phyloP scores from a whole-genome alignment of 768 basidiomycete species.

The Cystobasidium onofrii region DNA sequence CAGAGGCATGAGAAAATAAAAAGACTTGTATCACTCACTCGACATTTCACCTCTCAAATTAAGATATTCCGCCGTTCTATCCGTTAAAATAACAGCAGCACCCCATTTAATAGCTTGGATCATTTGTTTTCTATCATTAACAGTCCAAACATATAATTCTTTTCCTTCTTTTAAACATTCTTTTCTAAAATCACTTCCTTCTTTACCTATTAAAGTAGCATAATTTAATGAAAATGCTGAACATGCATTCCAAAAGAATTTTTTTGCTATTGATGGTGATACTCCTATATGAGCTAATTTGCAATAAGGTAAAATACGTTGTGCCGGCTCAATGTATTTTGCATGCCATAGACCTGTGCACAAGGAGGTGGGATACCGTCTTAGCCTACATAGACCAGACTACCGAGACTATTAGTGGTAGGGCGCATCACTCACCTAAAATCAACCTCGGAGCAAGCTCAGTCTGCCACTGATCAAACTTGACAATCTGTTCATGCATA shows the following conservation, averaged over 20 bases:
- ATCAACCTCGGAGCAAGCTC: constrained; percentile 69
- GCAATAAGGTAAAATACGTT: constrained; percentile 68
- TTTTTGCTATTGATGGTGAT: constrained; percentile 62
- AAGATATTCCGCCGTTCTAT: constrained; percentile 47
- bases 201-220: constrained; percentile 58
- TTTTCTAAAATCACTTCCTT: constrained; percentile 62
- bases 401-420: no score
- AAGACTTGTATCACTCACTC: no score
- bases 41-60: constrained; percentile 39
- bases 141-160: constrained; percentile 84
- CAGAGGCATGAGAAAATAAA: neutral
- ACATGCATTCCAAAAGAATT: constrained; percentile 82
- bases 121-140: constrained; percentile 59
- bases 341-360: constrained; percentile 74
- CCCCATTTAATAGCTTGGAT: constrained; percentile 55
- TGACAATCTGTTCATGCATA: constrained; percentile 61
- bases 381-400: constrained; percentile 58
- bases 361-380: constrained; percentile 65
- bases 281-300: constrained; percentile 75
- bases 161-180: constrained; percentile 59
- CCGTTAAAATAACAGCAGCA: constrained; percentile 68
- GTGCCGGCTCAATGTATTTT: constrained; percentile 69
- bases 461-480: constrained; percentile 64
- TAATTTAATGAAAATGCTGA: constrained; percentile 81
- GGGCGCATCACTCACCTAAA: constrained; percentile 75